These are phyloP conservation scores for Colletotrichum sidae DNA, from an alignment of 2,329 filamentous ascomycete species.

Conservation along the genomic window DNA sequence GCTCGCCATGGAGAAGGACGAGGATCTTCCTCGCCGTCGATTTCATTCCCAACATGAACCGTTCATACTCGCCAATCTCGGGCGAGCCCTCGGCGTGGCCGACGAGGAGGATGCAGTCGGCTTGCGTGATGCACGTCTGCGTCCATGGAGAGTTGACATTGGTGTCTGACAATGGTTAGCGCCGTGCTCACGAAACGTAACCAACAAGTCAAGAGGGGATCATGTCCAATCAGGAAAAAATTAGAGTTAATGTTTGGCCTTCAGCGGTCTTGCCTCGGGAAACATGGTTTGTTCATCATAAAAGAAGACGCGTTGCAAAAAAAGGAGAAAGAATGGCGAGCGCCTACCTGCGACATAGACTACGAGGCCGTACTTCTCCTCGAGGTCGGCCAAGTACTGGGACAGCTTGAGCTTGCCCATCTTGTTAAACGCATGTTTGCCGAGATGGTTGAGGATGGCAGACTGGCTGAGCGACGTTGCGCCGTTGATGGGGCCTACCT, in stretches of 20 bases:
- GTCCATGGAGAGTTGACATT: slow-evolving; percentile 98
- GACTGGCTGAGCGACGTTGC: slow-evolving; percentile 94
- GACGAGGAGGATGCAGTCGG: slow-evolving; percentile 94
- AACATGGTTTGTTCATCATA: slow-evolving; percentile 65
- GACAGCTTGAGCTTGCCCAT: slow-evolving; percentile 97
- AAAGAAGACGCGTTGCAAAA: slow-evolving; percentile 22
- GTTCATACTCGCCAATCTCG: slow-evolving; percentile 93
- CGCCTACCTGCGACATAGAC: slow-evolving; percentile 85
- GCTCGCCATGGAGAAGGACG: slow-evolving; percentile 88
- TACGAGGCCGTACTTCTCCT: slow-evolving; percentile 96
- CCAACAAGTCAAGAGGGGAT: slow-evolving; percentile 27
- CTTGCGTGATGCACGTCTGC: slow-evolving; percentile 96
- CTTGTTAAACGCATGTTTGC: slow-evolving; percentile 94
- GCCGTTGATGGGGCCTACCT: slow-evolving; percentile 90
- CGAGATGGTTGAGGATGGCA: slow-evolving; percentile 92
- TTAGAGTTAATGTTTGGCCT: slow-evolving; percentile 71
- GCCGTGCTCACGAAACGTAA: neutral
- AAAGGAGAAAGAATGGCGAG: slow-evolving; percentile 40
- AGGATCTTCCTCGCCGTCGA: slow-evolving; percentile 95
- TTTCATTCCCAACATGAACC: slow-evolving; percentile 96
- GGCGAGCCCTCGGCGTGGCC: slow-evolving; percentile 91
- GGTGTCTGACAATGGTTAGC: slow-evolving; percentile 74
- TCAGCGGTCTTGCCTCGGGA: slow-evolving; percentile 66
- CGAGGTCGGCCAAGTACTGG: slow-evolving; percentile 94
- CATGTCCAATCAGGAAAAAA: slow-evolving; percentile 70